Base-by-base conservation (phyloP, 208 protist genomes). In the Leishmania turanica region DNA sequence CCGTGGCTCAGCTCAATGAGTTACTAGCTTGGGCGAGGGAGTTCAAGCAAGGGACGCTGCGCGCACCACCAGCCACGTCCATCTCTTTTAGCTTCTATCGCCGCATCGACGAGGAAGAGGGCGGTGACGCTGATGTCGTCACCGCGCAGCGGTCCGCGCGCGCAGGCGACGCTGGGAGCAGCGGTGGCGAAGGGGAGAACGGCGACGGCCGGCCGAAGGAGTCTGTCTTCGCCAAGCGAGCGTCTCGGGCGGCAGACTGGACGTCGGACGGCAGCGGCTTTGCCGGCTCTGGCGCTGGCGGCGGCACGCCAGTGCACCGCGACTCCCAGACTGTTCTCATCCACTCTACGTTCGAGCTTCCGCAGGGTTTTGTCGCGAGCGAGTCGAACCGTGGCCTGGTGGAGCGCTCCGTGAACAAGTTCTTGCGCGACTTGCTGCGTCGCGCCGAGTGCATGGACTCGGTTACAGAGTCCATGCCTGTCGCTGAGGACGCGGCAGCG, bases 1-100 rank as follows among this genome's bases (percentile, higher is more conserved):
- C 94, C 24, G 92, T 98, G 17, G 93, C 96, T 6, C 96, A 97
- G 84, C 90, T 98, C 42, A 98, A 98, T 77, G 96, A 98, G 83
- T 78, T 98, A 40, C 90, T 98, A 1, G 91, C 92, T 74, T 98
- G 96, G 96, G 96, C 94, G 37, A 91, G 92, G 62, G 90, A 96
- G 68, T 97, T 97, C 77, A 97, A 97, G 79, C 80, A 64, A 5
- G 96, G 96, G 27, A 89, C 81, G 19, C 86, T 94, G 47, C 91
- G 89, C 11, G 80, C 96, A 3, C 96, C 96, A 17, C 96, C 96
- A 0, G 82, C 92, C 19, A 93, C 90, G 9, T 87, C 84, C 47
- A 96, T 97, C 75, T 77, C 88, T 40, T 94, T 98, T 68, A 93
- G 88, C 17, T 98, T 98, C 83, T 95, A 96, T 86, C 88, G 87